Conservation (phyloP, 176 grass and related monocot genomes). For the Oropetium thomaeum region DNA sequence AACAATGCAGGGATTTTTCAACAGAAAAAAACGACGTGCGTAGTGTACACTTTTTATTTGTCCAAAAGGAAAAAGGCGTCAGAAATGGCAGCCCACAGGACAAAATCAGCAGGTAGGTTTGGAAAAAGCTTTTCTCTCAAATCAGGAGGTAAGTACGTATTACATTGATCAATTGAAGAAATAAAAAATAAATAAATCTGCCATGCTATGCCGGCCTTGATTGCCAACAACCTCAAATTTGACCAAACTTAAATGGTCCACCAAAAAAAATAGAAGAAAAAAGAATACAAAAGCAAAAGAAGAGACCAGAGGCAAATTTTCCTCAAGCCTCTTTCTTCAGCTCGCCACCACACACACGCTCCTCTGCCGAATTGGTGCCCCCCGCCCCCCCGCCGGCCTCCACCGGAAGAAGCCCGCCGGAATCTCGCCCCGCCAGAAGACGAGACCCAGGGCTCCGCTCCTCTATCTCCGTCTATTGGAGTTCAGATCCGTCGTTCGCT, state of each 20-base stretch:
- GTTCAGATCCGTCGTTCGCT: not conserved
- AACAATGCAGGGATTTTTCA: too few relatives aligned
- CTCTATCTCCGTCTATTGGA: not conserved
- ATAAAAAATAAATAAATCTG: not conserved
- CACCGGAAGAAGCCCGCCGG: not conserved
- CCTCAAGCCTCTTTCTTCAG: not conserved
- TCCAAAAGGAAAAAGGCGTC: too few relatives aligned
- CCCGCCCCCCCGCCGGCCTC: too few relatives aligned
- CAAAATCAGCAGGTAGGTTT: too few relatives aligned
- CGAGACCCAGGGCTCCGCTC: not conserved
- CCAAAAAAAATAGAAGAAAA: not conserved
- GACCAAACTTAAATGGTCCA: conserved; percentile 5
- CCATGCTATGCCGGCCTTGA: not conserved
- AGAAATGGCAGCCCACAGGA: too few relatives aligned
- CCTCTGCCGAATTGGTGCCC: too few relatives aligned
- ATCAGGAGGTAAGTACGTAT: too few relatives aligned
- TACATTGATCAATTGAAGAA: not conserved
- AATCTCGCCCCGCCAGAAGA: not conserved
- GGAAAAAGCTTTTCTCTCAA: too few relatives aligned
- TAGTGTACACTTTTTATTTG: too few relatives aligned
- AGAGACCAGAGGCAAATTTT: not conserved
- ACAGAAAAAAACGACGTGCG: too few relatives aligned
- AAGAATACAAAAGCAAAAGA: not conserved
- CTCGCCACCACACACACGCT: not conserved
- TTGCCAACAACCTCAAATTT: not conserved